Evolutionary conservation across 129 eudicot species (phyloP).

Genomic region (Flaveria ramosissima): DNA sequence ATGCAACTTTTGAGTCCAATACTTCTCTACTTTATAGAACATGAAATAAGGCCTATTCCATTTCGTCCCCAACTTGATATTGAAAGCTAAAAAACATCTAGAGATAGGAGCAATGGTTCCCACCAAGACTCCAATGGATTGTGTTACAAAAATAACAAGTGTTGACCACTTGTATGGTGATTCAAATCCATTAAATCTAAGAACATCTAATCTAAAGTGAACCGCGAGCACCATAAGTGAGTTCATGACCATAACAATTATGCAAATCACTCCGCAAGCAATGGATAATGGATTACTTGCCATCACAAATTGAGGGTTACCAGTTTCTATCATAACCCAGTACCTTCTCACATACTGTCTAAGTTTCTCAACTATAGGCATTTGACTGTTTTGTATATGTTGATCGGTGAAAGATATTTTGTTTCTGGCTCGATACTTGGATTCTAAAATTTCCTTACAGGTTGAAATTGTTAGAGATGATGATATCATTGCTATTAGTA

Average conservation of each 20-base stretch:
- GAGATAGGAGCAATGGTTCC: conserved; percentile 23
- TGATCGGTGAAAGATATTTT: conserved; percentile 4
- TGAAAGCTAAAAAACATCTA: conserved; percentile 20
- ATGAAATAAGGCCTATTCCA: neutral
- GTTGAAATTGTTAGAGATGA: conserved; percentile 34
- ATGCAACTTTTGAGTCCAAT: conserved; percentile 34
- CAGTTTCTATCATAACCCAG: conserved; percentile 19
- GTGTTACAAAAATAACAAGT: neutral
- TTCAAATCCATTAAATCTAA: neutral
- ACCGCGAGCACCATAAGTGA: neutral
- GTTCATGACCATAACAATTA: neutral
- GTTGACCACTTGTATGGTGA: conserved; percentile 18
- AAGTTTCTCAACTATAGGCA: neutral
- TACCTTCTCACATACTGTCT: conserved; percentile 14
- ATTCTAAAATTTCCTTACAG: conserved; percentile 29
- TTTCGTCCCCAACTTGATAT: conserved; percentile 1
- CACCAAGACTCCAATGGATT: conserved; percentile 18
- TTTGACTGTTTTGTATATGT: neutral
- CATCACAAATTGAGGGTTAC: conserved; percentile 25
- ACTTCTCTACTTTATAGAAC: conserved; percentile 20
- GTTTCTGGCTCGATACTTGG: conserved; percentile 26
- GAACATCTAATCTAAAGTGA: neutral
- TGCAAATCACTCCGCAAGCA: conserved; percentile 21
- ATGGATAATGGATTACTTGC: conserved; percentile 19
- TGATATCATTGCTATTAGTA: conserved; percentile 21